These are phyloP conservation scores for Wolfiporia cocos DNA, from an alignment of 1,284 basidiomycete species.

Conservation along the genomic window DNA sequence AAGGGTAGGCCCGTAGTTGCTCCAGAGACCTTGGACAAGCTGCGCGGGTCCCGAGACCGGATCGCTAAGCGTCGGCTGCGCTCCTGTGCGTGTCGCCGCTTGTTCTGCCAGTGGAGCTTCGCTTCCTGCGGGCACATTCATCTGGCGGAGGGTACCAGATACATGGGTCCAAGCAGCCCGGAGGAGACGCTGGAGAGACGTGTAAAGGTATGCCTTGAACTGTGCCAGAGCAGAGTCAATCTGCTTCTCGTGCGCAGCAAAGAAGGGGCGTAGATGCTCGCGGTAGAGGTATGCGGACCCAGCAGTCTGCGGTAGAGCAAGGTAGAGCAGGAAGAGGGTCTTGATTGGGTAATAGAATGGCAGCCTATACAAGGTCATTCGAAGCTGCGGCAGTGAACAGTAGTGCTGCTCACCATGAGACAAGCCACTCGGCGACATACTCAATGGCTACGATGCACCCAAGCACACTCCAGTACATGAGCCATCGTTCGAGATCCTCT, in stretches of 20 bases:
- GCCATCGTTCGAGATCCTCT: slow-evolving; percentile 76
- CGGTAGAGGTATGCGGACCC: slow-evolving; percentile 80
- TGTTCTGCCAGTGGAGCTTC: slow-evolving; percentile 21
- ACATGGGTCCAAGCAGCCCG: slow-evolving; percentile 59
- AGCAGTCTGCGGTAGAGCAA: slow-evolving; percentile 84
- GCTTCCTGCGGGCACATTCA: slow-evolving; percentile 8
- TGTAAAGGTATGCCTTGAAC: slow-evolving; percentile 50
- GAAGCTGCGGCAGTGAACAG: slow-evolving; percentile 2
- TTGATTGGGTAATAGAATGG: slow-evolving; percentile 86
- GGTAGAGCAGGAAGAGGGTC: slow-evolving; percentile 81
- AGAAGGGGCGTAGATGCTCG: slow-evolving; percentile 73
- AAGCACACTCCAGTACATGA: slow-evolving; percentile 88
- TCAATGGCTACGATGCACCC: slow-evolving; percentile 72
- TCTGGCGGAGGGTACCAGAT: slow-evolving; percentile 38
- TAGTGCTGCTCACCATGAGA: slow-evolving; percentile 58
- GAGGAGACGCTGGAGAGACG: slow-evolving; percentile 59
- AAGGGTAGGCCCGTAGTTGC: slow-evolving; percentile 67
- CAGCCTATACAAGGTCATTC: slow-evolving; percentile 48
- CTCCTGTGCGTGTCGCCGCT: slow-evolving; percentile 25
- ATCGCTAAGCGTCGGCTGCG: slow-evolving; percentile 43
- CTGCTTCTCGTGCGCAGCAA: slow-evolving; percentile 68
- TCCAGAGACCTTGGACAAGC: slow-evolving; percentile 61
- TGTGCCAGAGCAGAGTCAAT: slow-evolving; percentile 75
- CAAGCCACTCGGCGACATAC: slow-evolving; percentile 76
- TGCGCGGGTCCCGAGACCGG: slow-evolving; percentile 59